Evolutionary conservation across 345 rosid species (phyloP), one percentile per base, ranked within the genome.

Genomic region (Citrus sp.): DNA sequence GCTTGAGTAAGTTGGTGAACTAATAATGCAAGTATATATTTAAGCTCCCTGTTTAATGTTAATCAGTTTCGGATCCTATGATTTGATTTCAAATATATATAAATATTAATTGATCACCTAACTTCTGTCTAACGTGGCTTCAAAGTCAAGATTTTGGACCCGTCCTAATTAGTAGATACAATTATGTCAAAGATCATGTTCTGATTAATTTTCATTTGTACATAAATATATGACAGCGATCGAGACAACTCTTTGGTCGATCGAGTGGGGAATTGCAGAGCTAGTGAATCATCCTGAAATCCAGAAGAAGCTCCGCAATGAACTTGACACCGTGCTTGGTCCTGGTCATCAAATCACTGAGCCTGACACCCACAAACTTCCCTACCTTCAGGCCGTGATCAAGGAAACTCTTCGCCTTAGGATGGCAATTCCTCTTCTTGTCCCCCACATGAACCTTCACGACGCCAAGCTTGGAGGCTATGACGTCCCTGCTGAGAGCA

Each of bases 371-470:
- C 56, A 76, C 67, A 92, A 84, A 78, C 97, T 96, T 1, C 98
- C 99, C 2, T 96, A 92, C 84, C 98, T 96, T 16, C 94, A 96
- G 72, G 99, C 99, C 0, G 99, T 96, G 63, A 22, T 96, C 83
- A 96, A 94, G 86, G 99, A 96, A 80, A 92, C 99, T 5, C 95
- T 96, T 54, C 80, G 99, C 25, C 83, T 94, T 9, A 85, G 99
- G 40, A 96, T 94, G 98, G 98, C 99, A 1, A 96, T 96, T 77
- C 99, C 99, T 21, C 93, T 96, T 1, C 97, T 96, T 18, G 99
- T 96, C 21, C 99, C 98, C 0, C 99, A 96, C 91, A 94, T 96
- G 99, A 96, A 96, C 87, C 97, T 96, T 74, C 78, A 94, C 35
- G 97, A 96, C 0, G 99, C 99, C 32, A 96, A 90, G 88, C 98